phyloP scores from a whole-genome alignment of 2,329 filamentous ascomycete species.

The Leptosphaerulina australis region DNA sequence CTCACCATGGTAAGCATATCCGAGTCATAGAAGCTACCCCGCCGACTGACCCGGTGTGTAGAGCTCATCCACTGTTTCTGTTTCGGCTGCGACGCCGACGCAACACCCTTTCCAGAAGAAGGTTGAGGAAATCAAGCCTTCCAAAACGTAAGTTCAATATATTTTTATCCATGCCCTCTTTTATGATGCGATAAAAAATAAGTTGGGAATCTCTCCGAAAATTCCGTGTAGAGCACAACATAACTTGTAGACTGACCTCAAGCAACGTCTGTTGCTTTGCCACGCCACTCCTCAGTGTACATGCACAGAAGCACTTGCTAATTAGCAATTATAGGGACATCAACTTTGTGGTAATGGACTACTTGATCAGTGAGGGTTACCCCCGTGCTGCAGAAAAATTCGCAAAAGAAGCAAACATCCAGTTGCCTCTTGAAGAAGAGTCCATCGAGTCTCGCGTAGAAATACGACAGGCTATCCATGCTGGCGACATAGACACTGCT shows the following conservation, averaged over 20 bases:
- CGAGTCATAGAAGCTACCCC: slow-evolving; percentile 4
- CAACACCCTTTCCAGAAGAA: slow-evolving; percentile 79
- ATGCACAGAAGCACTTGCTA: slow-evolving; percentile 19
- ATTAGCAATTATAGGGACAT: slow-evolving; percentile 72
- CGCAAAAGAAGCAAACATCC: slow-evolving; percentile 88
- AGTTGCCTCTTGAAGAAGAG: slow-evolving; percentile 71
- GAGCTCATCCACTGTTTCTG: slow-evolving; percentile 72
- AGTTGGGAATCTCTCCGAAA: slow-evolving; percentile 99
- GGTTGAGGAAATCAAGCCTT: slow-evolving; percentile 81
- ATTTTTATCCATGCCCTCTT: slow-evolving; percentile 14
- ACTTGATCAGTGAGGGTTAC: slow-evolving; percentile 94
- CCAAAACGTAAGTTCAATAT: slow-evolving; percentile 75
- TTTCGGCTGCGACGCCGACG: slow-evolving; percentile 73
- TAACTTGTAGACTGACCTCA: slow-evolving; percentile 76
- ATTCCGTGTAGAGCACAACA: slow-evolving; percentile 84
- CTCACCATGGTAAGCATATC: slow-evolving; percentile 45
- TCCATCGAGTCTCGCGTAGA: slow-evolving; percentile 79
- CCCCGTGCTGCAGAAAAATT: slow-evolving; percentile 91
- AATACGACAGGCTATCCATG: slow-evolving; percentile 84
- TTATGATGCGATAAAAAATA: slow-evolving; percentile 82
- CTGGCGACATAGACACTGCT: slow-evolving; percentile 82
- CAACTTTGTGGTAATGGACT: slow-evolving; percentile 94
- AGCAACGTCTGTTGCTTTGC: slow-evolving; percentile 25
- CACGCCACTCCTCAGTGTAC: not conserved
- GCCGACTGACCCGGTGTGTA: slow-evolving; percentile 34